Base-by-base conservation (phyloP, 2,329 filamentous ascomycete genomes). In the Scedosporium aurantiacum region DNA sequence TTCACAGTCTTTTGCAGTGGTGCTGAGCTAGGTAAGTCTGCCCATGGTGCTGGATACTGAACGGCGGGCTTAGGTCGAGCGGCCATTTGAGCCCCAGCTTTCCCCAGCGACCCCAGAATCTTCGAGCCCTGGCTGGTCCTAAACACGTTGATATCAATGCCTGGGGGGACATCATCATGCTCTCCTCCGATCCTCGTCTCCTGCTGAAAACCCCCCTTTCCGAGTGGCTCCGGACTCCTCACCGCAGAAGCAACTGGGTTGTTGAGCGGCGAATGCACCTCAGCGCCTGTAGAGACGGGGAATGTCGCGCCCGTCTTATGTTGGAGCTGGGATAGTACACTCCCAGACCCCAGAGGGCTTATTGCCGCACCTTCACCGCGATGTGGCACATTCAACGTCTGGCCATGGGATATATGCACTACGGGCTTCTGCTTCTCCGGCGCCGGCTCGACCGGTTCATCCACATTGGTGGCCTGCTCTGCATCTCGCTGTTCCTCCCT, bases 91-190 rank as follows among this genome's bases (percentile, higher is more conserved):
- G 57, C 63, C n/a, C 62, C 61, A 55, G 69, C 67, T 45, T 72
- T 71, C 21, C 69, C 66, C n/a, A 74, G 23, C 1, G 73, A 73
- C 1, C 73, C 70, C 43, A 82, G 60, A 6, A 82, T 72, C 52
- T 74, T 75, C 2, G 79, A 78, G 2, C 76, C 79, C 27, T 72
- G 71, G 14, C 57, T 37, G 6, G 58, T 60, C 32, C 58, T 60
- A 25, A 60, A 60, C 7, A 60, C 58, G 37, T 79, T 76, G 58
- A 80, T 65, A 60, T 80, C 72, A 23, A 79, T 67, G 25, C 69
- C 77, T 0, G 70, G 65, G 2, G 78, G 77, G 0, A 74, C 64
- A 37, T 75, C 73, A 8, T 45, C 32, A 21, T 54, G 47, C 43
- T 59, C 28, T 8, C 16, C 21, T 27, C 40, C 50, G 14, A 55